A percentile compares a stretch with the other conserved stretches of the same genome.
Conservation (phyloP, 2,329 filamentous ascomycete genomes). For the Westerdykella sp. region DNA sequence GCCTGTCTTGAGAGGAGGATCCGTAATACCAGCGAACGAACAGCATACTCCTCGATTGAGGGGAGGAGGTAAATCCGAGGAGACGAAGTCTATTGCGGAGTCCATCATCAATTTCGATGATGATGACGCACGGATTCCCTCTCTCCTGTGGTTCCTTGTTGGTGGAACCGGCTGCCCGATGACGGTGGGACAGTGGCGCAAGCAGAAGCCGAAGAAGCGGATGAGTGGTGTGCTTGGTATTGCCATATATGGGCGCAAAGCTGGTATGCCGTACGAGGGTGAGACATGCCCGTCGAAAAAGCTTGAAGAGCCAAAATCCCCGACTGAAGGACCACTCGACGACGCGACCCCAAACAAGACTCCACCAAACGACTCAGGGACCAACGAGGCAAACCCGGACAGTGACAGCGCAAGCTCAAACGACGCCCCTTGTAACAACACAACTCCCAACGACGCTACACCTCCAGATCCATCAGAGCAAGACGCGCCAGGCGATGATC, state of each 20-base stretch:
- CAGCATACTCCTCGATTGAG: neutral
- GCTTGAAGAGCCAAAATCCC: neutral
- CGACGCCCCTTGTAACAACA: too few species aligned
- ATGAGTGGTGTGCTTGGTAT: constrained; percentile 22
- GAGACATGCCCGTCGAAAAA: neutral
- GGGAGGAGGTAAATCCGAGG: neutral
- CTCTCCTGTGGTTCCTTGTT: constrained; percentile 19
- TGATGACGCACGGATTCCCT: constrained; percentile 7
- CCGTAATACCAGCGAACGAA: neutral
- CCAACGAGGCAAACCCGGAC: too few species aligned
- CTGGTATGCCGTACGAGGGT: constrained; percentile 8
- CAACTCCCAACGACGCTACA: too few species aligned
- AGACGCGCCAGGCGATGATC: too few species aligned
- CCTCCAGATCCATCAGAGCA: too few species aligned
- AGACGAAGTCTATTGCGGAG: neutral
- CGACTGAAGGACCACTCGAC: neutral
- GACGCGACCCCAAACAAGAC: too few species aligned
- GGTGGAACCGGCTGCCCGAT: constrained; percentile 14
- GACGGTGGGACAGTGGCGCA: constrained; percentile 16
- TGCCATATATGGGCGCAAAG: constrained; percentile 15
- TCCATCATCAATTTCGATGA: neutral
- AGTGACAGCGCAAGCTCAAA: too few species aligned
- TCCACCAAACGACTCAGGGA: too few species aligned
- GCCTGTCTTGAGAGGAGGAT: neutral
- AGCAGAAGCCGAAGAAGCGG: constrained; percentile 14